Evolutionary conservation across 164 flowering plant genomes (phyloP).

Genomic region (Piper longum): DNA sequence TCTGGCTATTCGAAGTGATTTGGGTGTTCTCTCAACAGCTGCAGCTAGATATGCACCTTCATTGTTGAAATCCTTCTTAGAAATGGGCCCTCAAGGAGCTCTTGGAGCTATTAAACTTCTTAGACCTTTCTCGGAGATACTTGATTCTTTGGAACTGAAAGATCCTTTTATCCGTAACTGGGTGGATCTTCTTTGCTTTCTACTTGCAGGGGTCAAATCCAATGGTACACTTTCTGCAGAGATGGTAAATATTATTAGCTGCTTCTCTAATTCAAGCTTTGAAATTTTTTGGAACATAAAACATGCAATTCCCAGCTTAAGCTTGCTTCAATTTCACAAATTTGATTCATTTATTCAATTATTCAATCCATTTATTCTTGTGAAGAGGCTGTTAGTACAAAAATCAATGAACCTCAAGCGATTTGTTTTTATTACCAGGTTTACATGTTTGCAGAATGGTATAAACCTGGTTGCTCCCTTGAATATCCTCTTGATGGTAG

Average conservation of each 20-base stretch:
- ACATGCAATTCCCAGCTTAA: background rate
- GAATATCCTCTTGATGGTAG: slow-evolving; percentile 89
- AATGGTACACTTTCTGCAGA: slow-evolving; percentile 91
- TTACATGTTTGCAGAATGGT: slow-evolving; percentile 99
- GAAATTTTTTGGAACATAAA: background rate
- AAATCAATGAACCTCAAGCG: background rate
- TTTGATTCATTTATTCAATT: background rate
- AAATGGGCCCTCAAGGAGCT: slow-evolving; percentile 95
- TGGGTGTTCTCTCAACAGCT: slow-evolving; percentile 80
- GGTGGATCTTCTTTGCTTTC: slow-evolving; percentile 80
- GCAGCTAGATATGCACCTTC: slow-evolving; percentile 87
- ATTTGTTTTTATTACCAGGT: slow-evolving; percentile 32
- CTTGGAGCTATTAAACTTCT: slow-evolving; percentile 89
- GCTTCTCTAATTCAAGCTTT: background rate
- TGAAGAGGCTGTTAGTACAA: background rate
- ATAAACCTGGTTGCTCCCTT: slow-evolving; percentile 76
- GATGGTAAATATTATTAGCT: slow-evolving; percentile 46
- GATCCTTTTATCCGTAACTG: slow-evolving; percentile 85
- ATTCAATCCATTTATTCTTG: background rate
- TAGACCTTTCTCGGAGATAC: slow-evolving; percentile 75
- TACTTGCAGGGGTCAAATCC: slow-evolving; percentile 94
- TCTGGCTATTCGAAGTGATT: slow-evolving; percentile 78
- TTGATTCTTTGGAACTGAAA: slow-evolving; percentile 70
- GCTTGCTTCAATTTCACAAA: background rate
- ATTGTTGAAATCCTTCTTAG: slow-evolving; percentile 61